Percentiles rank a stretch among this genome's conserved stretches.
phyloP scores from a whole-genome alignment of 2,329 filamentous ascomycete genomes.

The Exserohilum turcica region DNA sequence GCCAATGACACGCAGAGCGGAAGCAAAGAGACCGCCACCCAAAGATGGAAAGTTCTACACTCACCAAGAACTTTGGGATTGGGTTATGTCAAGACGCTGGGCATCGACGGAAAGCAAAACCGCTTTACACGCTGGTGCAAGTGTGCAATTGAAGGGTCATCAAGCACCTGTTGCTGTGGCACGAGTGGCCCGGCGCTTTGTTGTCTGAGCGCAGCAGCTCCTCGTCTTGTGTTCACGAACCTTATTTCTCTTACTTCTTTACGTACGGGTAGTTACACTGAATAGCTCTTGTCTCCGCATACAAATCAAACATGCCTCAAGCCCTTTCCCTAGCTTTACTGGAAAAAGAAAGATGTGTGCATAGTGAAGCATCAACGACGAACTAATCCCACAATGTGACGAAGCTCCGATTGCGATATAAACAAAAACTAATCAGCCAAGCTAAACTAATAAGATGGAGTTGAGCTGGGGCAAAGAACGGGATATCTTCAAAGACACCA shows the following conservation, averaged over 20 bases:
- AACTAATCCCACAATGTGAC: too few species aligned
- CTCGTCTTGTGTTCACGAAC: background rate
- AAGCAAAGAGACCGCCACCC: conserved; percentile 10
- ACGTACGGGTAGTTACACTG: background rate
- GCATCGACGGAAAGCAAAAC: background rate
- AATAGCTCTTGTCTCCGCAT: background rate
- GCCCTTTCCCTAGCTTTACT: background rate
- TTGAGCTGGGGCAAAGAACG: too few species aligned
- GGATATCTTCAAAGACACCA: conserved; percentile 18
- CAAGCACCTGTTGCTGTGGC: conserved; percentile 2
- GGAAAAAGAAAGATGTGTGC: too few species aligned
- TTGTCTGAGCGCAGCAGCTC: conserved; percentile 10
- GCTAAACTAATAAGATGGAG: too few species aligned
- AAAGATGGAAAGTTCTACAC: conserved; percentile 26
- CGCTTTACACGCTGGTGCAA: background rate
- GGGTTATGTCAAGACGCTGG: background rate
- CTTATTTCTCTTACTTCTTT: background rate
- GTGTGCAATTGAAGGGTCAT: conserved; percentile 9
- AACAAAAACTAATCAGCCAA: conserved; percentile 5
- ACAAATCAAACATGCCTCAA: background rate
- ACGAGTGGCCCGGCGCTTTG: conserved; percentile 13
- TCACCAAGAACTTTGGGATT: conserved; percentile 40
- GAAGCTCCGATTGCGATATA: conserved; percentile 2
- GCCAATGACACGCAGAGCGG: background rate
- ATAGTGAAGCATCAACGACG: too few species aligned